Evolutionary conservation across 306 rosid species (phyloP), one percentile per base, ranked within the genome.

Genomic region (Delonix regia): DNA sequence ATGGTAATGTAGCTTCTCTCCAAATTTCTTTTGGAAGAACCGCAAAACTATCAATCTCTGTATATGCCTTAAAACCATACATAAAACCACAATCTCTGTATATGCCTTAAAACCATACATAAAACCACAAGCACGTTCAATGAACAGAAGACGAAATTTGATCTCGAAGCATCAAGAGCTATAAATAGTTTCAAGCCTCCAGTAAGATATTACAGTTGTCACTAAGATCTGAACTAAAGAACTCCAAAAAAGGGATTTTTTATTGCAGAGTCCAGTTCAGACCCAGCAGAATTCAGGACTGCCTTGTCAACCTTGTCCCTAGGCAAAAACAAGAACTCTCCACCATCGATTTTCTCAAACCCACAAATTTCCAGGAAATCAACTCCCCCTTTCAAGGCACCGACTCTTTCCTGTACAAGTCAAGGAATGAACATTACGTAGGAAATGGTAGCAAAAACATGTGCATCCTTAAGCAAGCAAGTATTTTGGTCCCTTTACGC

Each of bases 181-280:
- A 65, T 22, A 14, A 14, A 59, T 39, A 72, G 51, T 39, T 80
- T 74, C 66, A 47, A 63, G 66, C 75, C 78, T 67, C 24, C 28
- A 62, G 67, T 24, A 55, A 61, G 42, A 69, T 55, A 48, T 74
- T 49, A 69, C 85, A 77, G 33, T 51, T 39, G 78, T 42, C 16
- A 28, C 24, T 38, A 65, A 9, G 28, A 19, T 21, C 44, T 10
- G 72, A 13, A 75, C 84, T 86, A 91, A 72, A 91, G 91, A 85
- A 89, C 91, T 64, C 99, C 99, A 18, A 92, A 95, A 84, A 92
- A 93, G 69, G 99, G 99, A 87, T 95, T 95, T 78, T 89, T 92
- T 18, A 91, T 88, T 11, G 99, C 99, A 75, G 99, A 95, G 81
- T 93, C 94, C 16, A 93, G 87, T 86, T 92, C 96, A 45, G 90